A percentile compares a stretch with the other conserved stretches of the same genome.
phyloP scores from a whole-genome alignment of 2,329 filamentous ascomycete genomes.

The Talaromyces marneffei region DNA sequence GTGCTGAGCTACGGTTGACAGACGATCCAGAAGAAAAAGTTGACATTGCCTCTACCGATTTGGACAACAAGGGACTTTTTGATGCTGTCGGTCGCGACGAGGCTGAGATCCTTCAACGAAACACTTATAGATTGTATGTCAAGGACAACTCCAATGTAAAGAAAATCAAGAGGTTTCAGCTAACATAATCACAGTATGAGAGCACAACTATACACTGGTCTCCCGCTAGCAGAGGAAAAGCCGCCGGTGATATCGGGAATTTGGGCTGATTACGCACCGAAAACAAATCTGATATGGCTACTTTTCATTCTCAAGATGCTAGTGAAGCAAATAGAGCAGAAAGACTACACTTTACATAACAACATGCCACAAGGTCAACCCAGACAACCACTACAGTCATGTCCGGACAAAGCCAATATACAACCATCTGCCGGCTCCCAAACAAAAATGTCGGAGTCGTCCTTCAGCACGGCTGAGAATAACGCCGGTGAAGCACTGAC shows the following conservation, averaged over 20 bases:
- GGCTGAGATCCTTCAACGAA: slow-evolving; percentile 34
- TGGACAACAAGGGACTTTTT: slow-evolving; percentile 41
- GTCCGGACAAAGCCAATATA: slow-evolving; percentile 28
- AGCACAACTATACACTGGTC: slow-evolving; percentile 37
- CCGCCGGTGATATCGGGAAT: slow-evolving; percentile 31
- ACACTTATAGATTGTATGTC: slow-evolving; percentile 40
- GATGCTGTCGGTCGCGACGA: slow-evolving; percentile 39
- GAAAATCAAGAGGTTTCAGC: background rate
- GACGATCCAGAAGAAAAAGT: slow-evolving; percentile 22
- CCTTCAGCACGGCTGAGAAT: background rate
- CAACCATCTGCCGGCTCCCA: background rate
- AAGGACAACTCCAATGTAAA: background rate
- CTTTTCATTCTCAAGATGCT: slow-evolving; percentile 56
- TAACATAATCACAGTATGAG: slow-evolving; percentile 31
- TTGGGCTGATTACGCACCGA: slow-evolving; percentile 54
- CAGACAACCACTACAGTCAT: slow-evolving; percentile 28
- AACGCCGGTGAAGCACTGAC: slow-evolving; percentile 7
- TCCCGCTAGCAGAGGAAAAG: slow-evolving; percentile 38
- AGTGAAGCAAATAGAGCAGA: slow-evolving; percentile 32
- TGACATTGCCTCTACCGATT: slow-evolving; percentile 36
- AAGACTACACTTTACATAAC: slow-evolving; percentile 15
- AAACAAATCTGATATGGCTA: slow-evolving; percentile 60
- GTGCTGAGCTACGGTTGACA: slow-evolving; percentile 45
- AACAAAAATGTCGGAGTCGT: background rate
- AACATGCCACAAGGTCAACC: slow-evolving; percentile 1